Conservation (phyloP, 1,284 basidiomycete genomes). For the Vanrija sp. region DNA sequence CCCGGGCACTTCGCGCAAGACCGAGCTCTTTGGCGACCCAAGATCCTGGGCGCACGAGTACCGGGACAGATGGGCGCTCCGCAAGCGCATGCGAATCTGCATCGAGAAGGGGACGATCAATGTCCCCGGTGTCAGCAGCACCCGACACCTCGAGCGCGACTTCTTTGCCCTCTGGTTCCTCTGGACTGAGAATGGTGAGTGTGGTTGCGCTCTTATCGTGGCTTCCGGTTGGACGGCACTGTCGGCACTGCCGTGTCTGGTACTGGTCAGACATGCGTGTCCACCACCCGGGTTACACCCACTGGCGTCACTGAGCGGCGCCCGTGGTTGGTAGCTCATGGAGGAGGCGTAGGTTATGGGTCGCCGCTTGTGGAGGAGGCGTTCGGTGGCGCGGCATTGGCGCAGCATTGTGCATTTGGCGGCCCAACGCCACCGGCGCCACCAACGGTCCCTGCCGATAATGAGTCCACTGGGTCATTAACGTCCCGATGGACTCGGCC, state of each 20-base stretch:
- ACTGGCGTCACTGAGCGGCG: too few relatives aligned
- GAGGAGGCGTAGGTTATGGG: too few relatives aligned
- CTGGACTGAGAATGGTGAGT: conserved; percentile 51
- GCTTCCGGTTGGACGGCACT: too few relatives aligned
- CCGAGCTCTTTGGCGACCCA: conserved; percentile 32
- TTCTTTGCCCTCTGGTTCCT: conserved; percentile 51
- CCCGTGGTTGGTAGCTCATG: too few relatives aligned
- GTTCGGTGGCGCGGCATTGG: too few relatives aligned
- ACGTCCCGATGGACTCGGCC: too few relatives aligned
- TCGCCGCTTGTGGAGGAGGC: too few relatives aligned
- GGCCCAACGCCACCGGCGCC: too few relatives aligned
- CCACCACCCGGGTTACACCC: background rate
- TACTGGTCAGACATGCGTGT: background rate
- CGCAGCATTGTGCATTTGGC: too few relatives aligned
- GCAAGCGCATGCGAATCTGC: conserved; percentile 35
- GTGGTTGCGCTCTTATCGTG: too few relatives aligned
- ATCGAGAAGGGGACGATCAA: conserved; percentile 31
- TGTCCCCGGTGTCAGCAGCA: conserved; percentile 25
- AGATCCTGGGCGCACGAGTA: conserved; percentile 44
- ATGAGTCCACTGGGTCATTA: too few relatives aligned
- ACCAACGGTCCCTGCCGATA: background rate
- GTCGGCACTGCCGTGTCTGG: background rate
- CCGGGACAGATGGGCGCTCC: conserved; percentile 36
- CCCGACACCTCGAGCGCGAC: conserved; percentile 32
- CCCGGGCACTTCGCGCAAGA: conserved; percentile 12